Evolutionary conservation across 2,329 filamentous ascomycete genomes (phyloP), one percentile per base, ranked within the genome.

Genomic region (Aspergillus terreus): DNA sequence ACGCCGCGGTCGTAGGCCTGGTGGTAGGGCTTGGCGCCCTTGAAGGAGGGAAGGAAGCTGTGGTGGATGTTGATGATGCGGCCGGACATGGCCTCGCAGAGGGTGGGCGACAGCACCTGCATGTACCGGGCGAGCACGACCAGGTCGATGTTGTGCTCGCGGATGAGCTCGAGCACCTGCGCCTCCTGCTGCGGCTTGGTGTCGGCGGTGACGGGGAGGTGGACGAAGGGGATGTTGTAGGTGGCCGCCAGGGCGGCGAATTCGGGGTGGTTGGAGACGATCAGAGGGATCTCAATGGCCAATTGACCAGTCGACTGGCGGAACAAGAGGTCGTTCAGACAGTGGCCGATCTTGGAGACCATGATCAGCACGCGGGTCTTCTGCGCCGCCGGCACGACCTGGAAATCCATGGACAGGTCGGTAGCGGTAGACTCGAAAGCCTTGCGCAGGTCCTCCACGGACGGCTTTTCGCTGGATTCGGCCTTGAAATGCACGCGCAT

Each of bases 61-160:
- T 94, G 89, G 75, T 94, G 89, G 72, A 94, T 92, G 76, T 94
- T 94, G 85, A 94, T 92, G 75, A 94, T 94, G 68, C 84, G 85
- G 52, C 89, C 89, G 46, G 84, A 87, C 88, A 94, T 92, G 62
- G 83, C 87, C 52, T 79, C 74, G 75, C 89, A 94, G 38, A 94
- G 77, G 7, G 74, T 81, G 0, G 88, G 88, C 19, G 84, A 88
- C 10, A 94, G 79, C 30, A 94, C 87, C 75, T 94, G 89, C 89
- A 94, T 94, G 75, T 94, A 94, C 53, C 89, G 84, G 6, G 89
- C 89, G 44, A 94, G 77, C 1, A 94, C 88, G 48, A 94, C 81
- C 48, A 94, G 81, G 66, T 94, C 89, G 64, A 94, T 82, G 58
- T 81, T 73, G 71, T 92, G 77, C 72, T 86, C 72, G 59, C 75